A percentile compares a stretch with the other conserved stretches of the same genome.
These are phyloP conservation scores for Sanghuangporus baumii DNA, from an alignment of 1,284 basidiomycete genomes.

Conservation along the genomic window DNA sequence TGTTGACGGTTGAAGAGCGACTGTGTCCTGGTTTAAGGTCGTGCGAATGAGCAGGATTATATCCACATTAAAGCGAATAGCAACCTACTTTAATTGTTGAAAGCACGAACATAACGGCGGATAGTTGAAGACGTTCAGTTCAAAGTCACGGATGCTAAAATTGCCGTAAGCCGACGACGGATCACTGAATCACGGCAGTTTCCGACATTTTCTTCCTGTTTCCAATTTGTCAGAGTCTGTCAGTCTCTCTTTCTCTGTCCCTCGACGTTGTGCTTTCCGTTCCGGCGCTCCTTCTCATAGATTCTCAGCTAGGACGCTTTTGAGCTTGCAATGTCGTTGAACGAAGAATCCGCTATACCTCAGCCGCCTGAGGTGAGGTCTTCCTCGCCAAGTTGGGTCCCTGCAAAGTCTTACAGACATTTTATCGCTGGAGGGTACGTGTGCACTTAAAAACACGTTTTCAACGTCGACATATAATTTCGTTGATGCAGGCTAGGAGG, in stretches of 20 bases:
- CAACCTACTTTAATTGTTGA: slow-evolving; percentile 48
- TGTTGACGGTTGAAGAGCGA: slow-evolving; percentile 70
- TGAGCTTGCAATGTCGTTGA: not conserved
- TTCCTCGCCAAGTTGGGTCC: slow-evolving; percentile 36
- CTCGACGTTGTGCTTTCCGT: not conserved
- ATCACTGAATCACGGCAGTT: not conserved
- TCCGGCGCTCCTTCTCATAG: not conserved
- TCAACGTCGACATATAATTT: not conserved
- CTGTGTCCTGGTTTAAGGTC: slow-evolving; percentile 54
- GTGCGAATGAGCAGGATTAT: not conserved
- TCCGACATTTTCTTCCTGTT: not conserved
- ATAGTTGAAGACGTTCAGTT: not conserved
- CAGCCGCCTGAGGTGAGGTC: slow-evolving; percentile 25
- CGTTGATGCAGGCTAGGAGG: slow-evolving; percentile 70
- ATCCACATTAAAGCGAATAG: not conserved
- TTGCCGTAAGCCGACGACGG: not conserved
- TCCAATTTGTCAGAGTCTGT: not conserved
- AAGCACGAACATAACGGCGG: slow-evolving; percentile 48
- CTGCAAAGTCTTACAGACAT: slow-evolving; percentile 82
- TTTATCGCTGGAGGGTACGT: slow-evolving; percentile 83
- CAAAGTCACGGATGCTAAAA: not conserved
- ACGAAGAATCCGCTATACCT: slow-evolving; percentile 22
- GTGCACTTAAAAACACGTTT: not conserved
- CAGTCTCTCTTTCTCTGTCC: not conserved
- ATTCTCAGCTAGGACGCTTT: not conserved